Evolutionary conservation across 139 green algal species (phyloP), one percentile per base, ranked within the genome.

Genomic region (Chlamydomonas sphaeroides): DNA sequence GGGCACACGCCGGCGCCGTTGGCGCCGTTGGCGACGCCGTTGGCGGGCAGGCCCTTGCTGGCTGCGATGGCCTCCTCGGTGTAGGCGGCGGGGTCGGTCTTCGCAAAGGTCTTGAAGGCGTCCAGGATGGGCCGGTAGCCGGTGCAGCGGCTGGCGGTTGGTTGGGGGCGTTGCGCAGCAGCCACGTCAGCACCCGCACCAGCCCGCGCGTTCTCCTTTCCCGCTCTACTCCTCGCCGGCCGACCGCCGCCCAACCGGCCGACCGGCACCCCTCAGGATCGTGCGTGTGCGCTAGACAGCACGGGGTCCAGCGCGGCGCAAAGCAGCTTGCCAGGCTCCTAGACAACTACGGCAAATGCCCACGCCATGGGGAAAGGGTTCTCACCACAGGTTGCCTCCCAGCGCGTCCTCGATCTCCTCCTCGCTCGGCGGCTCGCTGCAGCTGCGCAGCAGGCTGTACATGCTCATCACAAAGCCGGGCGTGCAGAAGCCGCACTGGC

Each of bases 401-500:
- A 99, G 88, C 15, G 87, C 90, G 65, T 99, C 95, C 81, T 99
- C 97, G 41, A 99, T 98, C 17, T 99, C 93, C 53, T 94, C 85
- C 83, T 97, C 91, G 1, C 85, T 95, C 15, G 88, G 88, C 15
- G 85, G 56, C 62, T 61, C 28, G 30, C 48, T 26, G n/a, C 41
- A 90, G 56, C 77, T 86, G 23, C 95, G 80, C 72, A 99, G 91
- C 84, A 99, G 87, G 5, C 88, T 74, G 70, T 98, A 98, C 97
- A 99, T 99, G 80, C 81, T 93, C 97, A 99, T 99, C 2, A 99
- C 96, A 87, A 99, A 99, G 32, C 97, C 97, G 26, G 97, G 97
- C 3, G 97, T 99, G 93, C 97, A 99, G 89, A 99, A 99, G 35
- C 97, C 97, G 85, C 97, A 99, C 90, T 99, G 97, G 2, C 90